Evolutionary conservation across 1,284 basidiomycete genomes (phyloP).

Genomic region (Ceratobasidium sp.): DNA sequence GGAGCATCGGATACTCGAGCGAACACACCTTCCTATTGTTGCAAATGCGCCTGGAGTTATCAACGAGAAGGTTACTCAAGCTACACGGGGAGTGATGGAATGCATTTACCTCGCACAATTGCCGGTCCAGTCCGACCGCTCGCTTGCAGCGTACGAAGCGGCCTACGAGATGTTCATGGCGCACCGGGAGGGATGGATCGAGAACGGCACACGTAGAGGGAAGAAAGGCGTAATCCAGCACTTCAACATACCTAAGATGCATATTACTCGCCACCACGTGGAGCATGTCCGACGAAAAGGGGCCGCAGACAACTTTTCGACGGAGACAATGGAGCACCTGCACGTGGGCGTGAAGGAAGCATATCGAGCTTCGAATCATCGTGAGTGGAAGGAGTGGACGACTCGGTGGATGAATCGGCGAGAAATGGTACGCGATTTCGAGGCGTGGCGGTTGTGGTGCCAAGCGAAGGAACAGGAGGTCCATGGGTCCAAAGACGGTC

Average conservation of each 20-base stretch:
- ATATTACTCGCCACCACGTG: conserved; percentile 27
- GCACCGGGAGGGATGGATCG: conserved; percentile 28
- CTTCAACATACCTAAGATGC: conserved; percentile 42
- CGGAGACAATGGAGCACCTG: conserved; percentile 33
- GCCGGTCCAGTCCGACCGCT: conserved; percentile 18
- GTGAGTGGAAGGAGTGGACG: conserved; percentile 5
- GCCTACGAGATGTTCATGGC: conserved; percentile 9
- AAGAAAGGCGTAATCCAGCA: conserved; percentile 6
- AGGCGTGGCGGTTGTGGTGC: not conserved
- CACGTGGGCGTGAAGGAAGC: conserved; percentile 23
- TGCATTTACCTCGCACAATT: conserved; percentile 32
- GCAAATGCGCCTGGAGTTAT: conserved; percentile 36
- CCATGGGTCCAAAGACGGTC: not conserved
- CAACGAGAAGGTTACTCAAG: conserved; percentile 26
- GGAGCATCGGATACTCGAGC: conserved; percentile 39
- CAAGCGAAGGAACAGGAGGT: not conserved
- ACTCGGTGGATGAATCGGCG: not conserved
- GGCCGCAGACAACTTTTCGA: conserved; percentile 22
- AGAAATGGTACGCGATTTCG: conserved; percentile 3
- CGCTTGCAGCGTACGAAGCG: conserved; percentile 21
- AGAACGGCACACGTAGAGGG: conserved; percentile 16
- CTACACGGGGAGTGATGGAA: conserved; percentile 23
- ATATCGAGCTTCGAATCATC: conserved; percentile 10
- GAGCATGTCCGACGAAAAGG: conserved; percentile 17
- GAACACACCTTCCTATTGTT: conserved; percentile 6